Percentiles rank a stretch among this genome's conserved stretches.
Evolutionary conservation across 805 yeast genomes (phyloP).

Genomic region (Teunomyces atbi): DNA sequence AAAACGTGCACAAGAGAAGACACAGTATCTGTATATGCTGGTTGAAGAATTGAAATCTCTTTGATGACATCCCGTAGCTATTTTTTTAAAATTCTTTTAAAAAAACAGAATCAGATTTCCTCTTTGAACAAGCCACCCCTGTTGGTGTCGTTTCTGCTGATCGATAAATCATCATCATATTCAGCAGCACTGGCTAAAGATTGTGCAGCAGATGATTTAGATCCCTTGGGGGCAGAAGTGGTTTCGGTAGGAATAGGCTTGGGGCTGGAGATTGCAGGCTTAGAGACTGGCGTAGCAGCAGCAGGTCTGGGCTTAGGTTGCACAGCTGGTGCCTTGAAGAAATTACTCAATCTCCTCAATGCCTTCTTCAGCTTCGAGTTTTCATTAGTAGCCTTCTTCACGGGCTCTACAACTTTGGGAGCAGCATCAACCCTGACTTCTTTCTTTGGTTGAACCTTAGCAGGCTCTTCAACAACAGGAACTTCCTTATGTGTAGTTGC

Average conservation of each 20-base stretch:
- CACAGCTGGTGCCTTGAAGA: slow-evolving; percentile 12
- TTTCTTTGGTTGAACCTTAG: slow-evolving; percentile 10
- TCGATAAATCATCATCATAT: slow-evolving; percentile 30
- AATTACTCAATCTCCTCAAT: slow-evolving; percentile 19
- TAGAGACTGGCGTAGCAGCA: slow-evolving; percentile 1
- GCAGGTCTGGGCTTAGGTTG: slow-evolving; percentile 2
- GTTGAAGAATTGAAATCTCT: slow-evolving; percentile 2
- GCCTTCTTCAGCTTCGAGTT: slow-evolving; percentile 9
- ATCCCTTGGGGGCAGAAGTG: not conserved
- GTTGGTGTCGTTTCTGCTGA: slow-evolving; percentile 21
- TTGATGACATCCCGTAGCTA: slow-evolving; percentile 1
- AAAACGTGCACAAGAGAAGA: not conserved
- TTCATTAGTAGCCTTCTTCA: slow-evolving; percentile 6
- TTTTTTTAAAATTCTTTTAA: slow-evolving; percentile 1
- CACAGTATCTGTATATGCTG: not conserved
- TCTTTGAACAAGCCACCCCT: slow-evolving; percentile 42
- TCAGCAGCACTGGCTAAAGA: slow-evolving; percentile 9
- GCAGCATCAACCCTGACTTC: slow-evolving; percentile 8
- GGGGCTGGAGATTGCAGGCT: not conserved
- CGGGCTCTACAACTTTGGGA: slow-evolving; percentile 6
- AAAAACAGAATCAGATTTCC: slow-evolving; percentile 26
- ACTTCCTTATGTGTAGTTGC: slow-evolving; percentile 13
- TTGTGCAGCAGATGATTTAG: slow-evolving; percentile 3
- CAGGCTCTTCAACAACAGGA: slow-evolving; percentile 8
- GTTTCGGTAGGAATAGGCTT: not conserved